Evolutionary conservation across 768 basidiomycete genomes (phyloP), one percentile per base, ranked within the genome.

Genomic region (Trametes cinnabarina): DNA sequence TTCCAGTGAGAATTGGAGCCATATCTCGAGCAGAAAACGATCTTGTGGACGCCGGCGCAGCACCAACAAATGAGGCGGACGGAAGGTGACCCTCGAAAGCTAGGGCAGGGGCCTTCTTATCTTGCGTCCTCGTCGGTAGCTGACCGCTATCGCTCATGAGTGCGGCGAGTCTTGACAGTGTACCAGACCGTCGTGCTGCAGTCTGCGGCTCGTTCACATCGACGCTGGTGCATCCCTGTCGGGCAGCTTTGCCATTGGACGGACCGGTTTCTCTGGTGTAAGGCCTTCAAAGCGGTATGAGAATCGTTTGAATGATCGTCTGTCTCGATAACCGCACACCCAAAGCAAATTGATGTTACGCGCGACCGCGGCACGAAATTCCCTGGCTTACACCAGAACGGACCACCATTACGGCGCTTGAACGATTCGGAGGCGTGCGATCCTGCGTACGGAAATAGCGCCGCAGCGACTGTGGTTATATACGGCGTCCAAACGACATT

Each of bases 1-100:
- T n/a, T n/a, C n/a, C n/a, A n/a, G n/a, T n/a, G n/a, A n/a, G n/a
- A 43, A 55, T 47, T 35, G 53, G 46, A 47, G 53, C 35, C 53
- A 55, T 55, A 19, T 30, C 20, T 20, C 5, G 20, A 15, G n/a
- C 7, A n/a, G 15, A 35, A 14, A 37, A 22, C 52, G 52, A 54
- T 22, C 43, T 35, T 47, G 53, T 32, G 51, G 51, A 52, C 51
- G 51, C 51, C 51, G 41, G 51, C 51, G 53, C 44, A 47, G 53
- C 44, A 47, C 53, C 53, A 26, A 55, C 19, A 23, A 39, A 35
- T 35, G 34, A 43, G 35, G 39, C 15, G 8, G 23, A 23, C n/a
- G n/a, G 28, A n/a, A 47, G 44, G 44, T 37, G 32, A 22, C 51
- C 42, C 19, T 19, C 34, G 28, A 37, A 34, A 26, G n/a, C n/a